phyloP scores from a whole-genome alignment of 768 basidiomycete species.

The Ramaria rubella region DNA sequence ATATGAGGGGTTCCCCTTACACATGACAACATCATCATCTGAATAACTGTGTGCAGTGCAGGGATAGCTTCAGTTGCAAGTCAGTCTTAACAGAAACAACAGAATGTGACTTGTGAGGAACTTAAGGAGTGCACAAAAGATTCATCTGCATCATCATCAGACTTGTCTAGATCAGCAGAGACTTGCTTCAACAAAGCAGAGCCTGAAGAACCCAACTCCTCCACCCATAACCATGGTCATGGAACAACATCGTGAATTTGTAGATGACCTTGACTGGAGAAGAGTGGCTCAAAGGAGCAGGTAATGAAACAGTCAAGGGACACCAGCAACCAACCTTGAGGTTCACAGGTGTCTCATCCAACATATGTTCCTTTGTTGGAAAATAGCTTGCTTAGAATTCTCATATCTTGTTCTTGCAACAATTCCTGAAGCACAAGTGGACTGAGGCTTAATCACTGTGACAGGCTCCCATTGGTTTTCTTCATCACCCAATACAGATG shows the following conservation, averaged over 20 bases:
- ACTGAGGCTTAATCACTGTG: slow-evolving; percentile 56
- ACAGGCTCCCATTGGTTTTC: too few relatives aligned
- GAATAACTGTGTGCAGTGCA: background rate
- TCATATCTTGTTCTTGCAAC: background rate
- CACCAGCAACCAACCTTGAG: background rate
- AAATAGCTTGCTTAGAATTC: background rate
- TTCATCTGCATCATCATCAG: background rate
- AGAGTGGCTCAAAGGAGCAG: background rate
- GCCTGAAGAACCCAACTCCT: slow-evolving; percentile 5
- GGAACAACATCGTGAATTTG: slow-evolving; percentile 55
- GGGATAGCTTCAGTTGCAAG: background rate
- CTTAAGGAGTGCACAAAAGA: background rate
- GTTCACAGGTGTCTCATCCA: slow-evolving; percentile 11
- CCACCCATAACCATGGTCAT: slow-evolving; percentile 46
- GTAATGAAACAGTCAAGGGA: background rate
- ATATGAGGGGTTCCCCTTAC: too few relatives aligned
- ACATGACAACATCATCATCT: slow-evolving; percentile 2
- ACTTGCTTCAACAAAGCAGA: background rate
- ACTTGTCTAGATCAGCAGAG: background rate
- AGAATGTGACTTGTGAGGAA: background rate
- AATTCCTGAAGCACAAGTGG: slow-evolving; percentile 40
- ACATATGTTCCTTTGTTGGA: slow-evolving; percentile 7
- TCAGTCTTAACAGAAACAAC: background rate
- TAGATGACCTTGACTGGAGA: slow-evolving; percentile 39
- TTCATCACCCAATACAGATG: too few relatives aligned